Base-by-base conservation (phyloP, 2,329 filamentous ascomycete genomes). In the Seiridium cupressi region DNA sequence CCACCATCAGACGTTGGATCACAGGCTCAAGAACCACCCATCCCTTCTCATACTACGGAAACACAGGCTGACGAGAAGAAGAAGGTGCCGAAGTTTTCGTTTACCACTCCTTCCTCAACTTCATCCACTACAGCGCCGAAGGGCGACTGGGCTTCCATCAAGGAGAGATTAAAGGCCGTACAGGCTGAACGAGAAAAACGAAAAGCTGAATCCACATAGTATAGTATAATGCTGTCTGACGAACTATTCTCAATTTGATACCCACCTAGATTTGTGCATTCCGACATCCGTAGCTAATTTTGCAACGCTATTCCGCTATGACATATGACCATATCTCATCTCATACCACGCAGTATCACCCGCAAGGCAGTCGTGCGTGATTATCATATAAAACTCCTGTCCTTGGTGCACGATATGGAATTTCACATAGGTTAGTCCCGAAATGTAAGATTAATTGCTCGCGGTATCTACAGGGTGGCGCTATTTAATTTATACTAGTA, bases 121-220 rank as follows among this genome's bases (percentile, higher is more conserved):
- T 13, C 55, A 10, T 35, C 63, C 13, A 47, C 44, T 1, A 54
- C 60, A 3, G 46, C 56, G 64, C 71, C 13, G 65, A 61, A 67
- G 65, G 63, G 61, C 6, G 65, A 67, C 59, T 70, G 70, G 61
- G 69, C 74, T 51, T 70, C 69, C 8, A 86, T 81, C 1, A 78
- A 86, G 74, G 86, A 83, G 61, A 78, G 83, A 59, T 64, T 88
- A 46, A 82, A 82, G 64, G 84, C 81, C 59, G 84, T 84, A 32
- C 84, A 87, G 69, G 79, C 84, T 10, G 83, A 84, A 62, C 83
- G 84, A 57, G 78, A 86, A 63, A 77, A 84, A 58, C 69, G 74
- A 48, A 77, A 76, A 46, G 57, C 57, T n/a, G 59, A 51, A 42
- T 11, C 55, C 42, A 42, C 36, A 36, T 44, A 55, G 38, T 44